These are phyloP conservation scores for Ogataea methanolica DNA, from an alignment of 805 yeast species.

Conservation along the genomic window DNA sequence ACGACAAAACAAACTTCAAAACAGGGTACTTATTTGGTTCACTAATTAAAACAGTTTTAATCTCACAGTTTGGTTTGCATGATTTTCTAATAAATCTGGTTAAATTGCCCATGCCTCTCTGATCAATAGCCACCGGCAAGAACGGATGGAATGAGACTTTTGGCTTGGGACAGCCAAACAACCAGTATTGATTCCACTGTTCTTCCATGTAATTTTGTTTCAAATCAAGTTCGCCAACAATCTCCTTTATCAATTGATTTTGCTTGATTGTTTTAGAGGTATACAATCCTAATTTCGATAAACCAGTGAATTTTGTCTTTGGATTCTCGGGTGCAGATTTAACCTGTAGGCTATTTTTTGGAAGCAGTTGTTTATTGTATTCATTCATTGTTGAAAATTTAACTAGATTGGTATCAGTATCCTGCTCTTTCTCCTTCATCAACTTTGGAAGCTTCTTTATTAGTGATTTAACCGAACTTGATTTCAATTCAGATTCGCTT, in stretches of 20 bases:
- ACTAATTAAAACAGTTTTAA: constrained; percentile 46
- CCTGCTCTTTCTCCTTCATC: constrained; percentile 9
- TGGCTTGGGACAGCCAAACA: constrained; percentile 67
- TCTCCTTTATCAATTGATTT: constrained; percentile 53
- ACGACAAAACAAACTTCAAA: constrained; percentile 50
- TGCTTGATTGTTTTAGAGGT: constrained; percentile 35
- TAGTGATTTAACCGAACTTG: constrained; percentile 29
- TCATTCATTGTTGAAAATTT: constrained; percentile 17
- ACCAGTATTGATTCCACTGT: constrained; percentile 68
- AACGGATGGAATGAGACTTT: constrained; percentile 51
- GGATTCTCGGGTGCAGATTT: constrained; percentile 55
- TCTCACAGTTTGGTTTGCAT: constrained; percentile 70
- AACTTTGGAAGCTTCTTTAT: constrained; percentile 22
- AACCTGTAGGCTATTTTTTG: constrained; percentile 30
- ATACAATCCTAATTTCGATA: constrained; percentile 64
- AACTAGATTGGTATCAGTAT: constrained; percentile 9
- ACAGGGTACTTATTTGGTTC: constrained; percentile 13
- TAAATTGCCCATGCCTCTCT: constrained; percentile 74
- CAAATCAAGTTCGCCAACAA: constrained; percentile 68
- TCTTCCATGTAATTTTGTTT: constrained; percentile 61
- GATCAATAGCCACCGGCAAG: constrained; percentile 68
- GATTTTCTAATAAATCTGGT: constrained; percentile 72
- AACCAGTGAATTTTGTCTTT: constrained; percentile 60
- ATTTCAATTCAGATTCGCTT: constrained; percentile 41
- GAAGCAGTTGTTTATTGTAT: constrained; percentile 18